phyloP scores from a whole-genome alignment of 1,284 basidiomycete species.

The Leccinum huronense region DNA sequence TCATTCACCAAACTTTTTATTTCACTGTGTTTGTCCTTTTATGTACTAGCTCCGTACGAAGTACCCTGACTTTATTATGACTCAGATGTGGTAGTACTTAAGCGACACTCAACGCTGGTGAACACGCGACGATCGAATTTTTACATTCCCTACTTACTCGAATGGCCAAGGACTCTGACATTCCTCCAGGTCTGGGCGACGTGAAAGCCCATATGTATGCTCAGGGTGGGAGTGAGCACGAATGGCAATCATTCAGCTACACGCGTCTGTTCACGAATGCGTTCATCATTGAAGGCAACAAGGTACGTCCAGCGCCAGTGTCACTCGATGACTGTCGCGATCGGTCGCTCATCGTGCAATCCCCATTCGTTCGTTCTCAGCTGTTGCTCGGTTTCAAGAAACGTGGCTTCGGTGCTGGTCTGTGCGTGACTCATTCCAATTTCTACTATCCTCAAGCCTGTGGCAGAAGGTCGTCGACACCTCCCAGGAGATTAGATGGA shows the following conservation, averaged over 20 bases:
- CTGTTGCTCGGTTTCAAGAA: slow-evolving; percentile 49
- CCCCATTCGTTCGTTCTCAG: slow-evolving; percentile 24
- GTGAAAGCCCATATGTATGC: slow-evolving; percentile 18
- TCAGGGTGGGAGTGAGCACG: slow-evolving; percentile 27
- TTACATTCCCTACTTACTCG: not conserved
- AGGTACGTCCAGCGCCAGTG: slow-evolving; percentile 19
- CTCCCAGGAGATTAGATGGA: not conserved
- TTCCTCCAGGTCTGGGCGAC: slow-evolving; percentile 31
- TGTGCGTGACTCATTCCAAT: slow-evolving; percentile 35
- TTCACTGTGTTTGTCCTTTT: slow-evolving; percentile 3
- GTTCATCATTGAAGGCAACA: slow-evolving; percentile 35
- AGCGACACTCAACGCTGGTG: not conserved
- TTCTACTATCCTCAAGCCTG: not conserved
- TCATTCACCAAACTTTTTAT: slow-evolving; percentile 3
- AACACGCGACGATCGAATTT: not conserved
- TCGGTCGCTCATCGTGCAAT: not conserved
- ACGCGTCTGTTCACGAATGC: slow-evolving; percentile 37
- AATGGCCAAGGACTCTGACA: slow-evolving; percentile 19
- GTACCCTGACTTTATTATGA: not conserved
- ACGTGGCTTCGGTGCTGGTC: slow-evolving; percentile 44
- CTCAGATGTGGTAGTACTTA: not conserved
- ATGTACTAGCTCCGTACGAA: not conserved
- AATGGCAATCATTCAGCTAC: slow-evolving; percentile 28
- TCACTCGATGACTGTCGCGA: not conserved
- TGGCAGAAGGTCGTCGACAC: not conserved